A percentile compares a stretch with the other conserved stretches of the same genome.
Evolutionary conservation across 192 early-diverging fungal genomes (phyloP).

Genomic region (Coemansia sp.): DNA sequence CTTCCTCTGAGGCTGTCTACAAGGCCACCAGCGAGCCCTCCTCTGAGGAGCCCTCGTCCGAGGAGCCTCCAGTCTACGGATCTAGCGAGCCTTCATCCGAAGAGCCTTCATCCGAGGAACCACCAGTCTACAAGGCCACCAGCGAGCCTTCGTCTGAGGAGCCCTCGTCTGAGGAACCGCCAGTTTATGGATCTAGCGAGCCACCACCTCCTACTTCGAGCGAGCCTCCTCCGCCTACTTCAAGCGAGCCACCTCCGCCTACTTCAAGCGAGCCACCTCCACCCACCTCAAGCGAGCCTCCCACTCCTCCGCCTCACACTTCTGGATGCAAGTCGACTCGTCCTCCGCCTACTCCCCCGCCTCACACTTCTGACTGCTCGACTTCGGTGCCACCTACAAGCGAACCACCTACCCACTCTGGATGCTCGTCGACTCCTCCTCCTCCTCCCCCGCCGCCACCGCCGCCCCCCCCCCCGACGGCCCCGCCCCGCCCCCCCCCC

Average conservation of each 20-base stretch:
- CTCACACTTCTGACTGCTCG: conserved; percentile 1
- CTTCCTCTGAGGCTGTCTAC: conserved; percentile 23
- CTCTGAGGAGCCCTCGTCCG: conserved; percentile 12
- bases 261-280: conserved; percentile 27
- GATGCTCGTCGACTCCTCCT: conserved; percentile 12
- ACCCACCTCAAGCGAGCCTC: background rate
- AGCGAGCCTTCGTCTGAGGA: conserved; percentile 21
- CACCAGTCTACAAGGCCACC: conserved; percentile 11
- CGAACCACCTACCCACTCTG: conserved; percentile 8
- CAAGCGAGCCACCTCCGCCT: conserved; percentile 4
- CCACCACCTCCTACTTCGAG: conserved; percentile 19
- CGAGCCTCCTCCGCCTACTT: conserved; percentile 19
- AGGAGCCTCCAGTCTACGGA: conserved; percentile 14
- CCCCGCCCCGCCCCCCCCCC: background rate
- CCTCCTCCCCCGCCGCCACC: conserved; percentile 15
- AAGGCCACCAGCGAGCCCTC: conserved; percentile 33
- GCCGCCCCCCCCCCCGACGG: background rate
- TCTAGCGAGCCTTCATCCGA: conserved; percentile 19
- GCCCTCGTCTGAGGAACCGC: conserved; percentile 20
- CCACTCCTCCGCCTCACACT: conserved; percentile 16
- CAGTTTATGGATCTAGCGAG: conserved; percentile 12
- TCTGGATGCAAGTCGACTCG: conserved; percentile 5
- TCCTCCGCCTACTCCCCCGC: conserved; percentile 9
- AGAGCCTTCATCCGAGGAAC: conserved; percentile 25
- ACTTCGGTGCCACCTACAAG: conserved; percentile 7